Evolutionary conservation across 2,329 filamentous ascomycete species (phyloP), one percentile per base, ranked within the genome.

Genomic region (Cryphonectria radicalis): DNA sequence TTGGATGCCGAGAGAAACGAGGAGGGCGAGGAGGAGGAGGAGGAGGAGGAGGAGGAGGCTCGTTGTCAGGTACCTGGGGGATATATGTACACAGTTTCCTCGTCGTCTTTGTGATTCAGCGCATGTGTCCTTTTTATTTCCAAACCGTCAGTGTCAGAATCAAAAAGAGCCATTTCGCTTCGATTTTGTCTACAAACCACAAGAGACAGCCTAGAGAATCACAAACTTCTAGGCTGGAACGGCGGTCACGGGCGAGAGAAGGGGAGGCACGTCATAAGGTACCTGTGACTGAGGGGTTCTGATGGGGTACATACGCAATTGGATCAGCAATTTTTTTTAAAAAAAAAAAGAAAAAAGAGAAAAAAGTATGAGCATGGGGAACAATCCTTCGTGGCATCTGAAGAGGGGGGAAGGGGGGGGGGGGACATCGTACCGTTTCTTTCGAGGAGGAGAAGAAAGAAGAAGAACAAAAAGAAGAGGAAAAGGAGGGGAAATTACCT

Each of bases 231-330:
- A 32, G 32, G 32, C 17, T 13, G 59, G 63, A 59, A 59, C 63
- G 19, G 43, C 40, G 28, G 62, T 28, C 62, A 46, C 62, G 40
- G 35, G n/a, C 17, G 37, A 11, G 37, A 32, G 42, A 46, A 3
- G 50, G 50, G 2, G 6, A 22, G 57, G 57, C 57, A 65, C 63
- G 63, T 65, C 63, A 65, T 65, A 65, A 42, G 63, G 63, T 32
- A 22, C 14, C 42, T 65, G 62, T n/a, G 59, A 62, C 59, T 7
- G 59, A 32, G 35, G 25, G 63, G 63, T 42, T 64, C 35, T 28
- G 43, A 46, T 43, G 43, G 17, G 11, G 42, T 50, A 65, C 63
- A 53, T 65, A 65, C 63, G 63, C 28, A 65, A 65, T n/a, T 62
- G 59, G 59, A 40, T n/a, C 59, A 37, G 59, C 35, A 62, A 25